phyloP scores from a whole-genome alignment of 257 asterid genomes.

The Ajuga chamaepitys region DNA sequence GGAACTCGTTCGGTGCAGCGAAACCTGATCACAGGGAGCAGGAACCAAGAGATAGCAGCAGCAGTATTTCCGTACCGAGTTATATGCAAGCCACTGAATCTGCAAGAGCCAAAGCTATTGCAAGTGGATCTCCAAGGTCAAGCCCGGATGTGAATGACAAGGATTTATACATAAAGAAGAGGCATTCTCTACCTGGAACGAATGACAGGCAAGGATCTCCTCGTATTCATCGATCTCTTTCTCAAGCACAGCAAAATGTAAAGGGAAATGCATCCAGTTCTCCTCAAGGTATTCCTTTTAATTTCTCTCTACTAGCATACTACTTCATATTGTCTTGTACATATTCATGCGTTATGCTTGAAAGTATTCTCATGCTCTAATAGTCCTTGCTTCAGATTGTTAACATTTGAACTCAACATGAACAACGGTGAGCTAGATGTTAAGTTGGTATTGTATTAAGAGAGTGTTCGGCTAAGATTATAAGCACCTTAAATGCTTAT shows the following conservation, averaged over 20 bases:
- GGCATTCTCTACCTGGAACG: slow-evolving; percentile 73
- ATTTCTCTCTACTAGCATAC: slow-evolving; percentile 9
- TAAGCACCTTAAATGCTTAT: too few relatives aligned
- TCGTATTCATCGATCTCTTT: slow-evolving; percentile 57
- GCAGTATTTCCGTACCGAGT: slow-evolving; percentile 73
- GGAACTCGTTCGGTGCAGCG: slow-evolving; percentile 64
- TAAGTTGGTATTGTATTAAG: too few relatives aligned
- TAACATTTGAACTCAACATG: neutral
- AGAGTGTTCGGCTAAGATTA: too few relatives aligned
- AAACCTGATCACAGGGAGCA: slow-evolving; percentile 59
- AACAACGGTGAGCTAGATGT: slow-evolving; percentile 3
- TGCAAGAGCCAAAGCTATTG: slow-evolving; percentile 84
- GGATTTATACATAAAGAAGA: slow-evolving; percentile 59
- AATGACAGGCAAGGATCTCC: slow-evolving; percentile 88
- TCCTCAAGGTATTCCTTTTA: slow-evolving; percentile 66
- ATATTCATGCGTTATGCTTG: slow-evolving; percentile 1
- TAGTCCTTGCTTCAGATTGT: neutral
- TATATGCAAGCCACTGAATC: slow-evolving; percentile 99
- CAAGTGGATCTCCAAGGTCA: slow-evolving; percentile 74
- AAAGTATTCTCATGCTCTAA: neutral
- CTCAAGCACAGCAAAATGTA: slow-evolving; percentile 63
- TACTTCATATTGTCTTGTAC: neutral
- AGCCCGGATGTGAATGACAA: slow-evolving; percentile 88
- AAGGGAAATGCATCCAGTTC: slow-evolving; percentile 66
- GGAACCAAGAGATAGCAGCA: slow-evolving; percentile 73